Conservation (phyloP, 2,329 filamentous ascomycete genomes). For the Fusarium algeriense region DNA sequence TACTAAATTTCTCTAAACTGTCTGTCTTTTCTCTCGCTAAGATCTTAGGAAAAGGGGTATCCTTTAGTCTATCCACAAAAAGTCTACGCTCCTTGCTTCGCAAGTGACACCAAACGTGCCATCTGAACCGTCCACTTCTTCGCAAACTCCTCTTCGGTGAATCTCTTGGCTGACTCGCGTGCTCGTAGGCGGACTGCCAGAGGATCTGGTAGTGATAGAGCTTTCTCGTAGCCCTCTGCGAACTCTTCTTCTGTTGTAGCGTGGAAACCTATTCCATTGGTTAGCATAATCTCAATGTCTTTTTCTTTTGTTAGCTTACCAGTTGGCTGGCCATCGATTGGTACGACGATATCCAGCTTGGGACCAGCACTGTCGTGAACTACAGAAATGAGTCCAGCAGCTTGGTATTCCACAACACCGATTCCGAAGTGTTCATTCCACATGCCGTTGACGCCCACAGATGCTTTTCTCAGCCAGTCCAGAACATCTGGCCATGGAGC, state of each 20-base stretch:
- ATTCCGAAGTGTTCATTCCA: conserved; percentile 99
- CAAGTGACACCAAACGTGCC: conserved; percentile 73
- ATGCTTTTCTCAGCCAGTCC: conserved; percentile 79
- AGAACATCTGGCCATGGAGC: conserved; percentile 90
- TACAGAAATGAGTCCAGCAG: conserved; percentile 90
- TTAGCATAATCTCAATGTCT: background rate
- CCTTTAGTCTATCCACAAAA: conserved; percentile 51
- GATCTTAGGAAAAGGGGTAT: conserved; percentile 51
- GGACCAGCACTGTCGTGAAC: conserved; percentile 95
- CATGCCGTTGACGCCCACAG: conserved; percentile 96
- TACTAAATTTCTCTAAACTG: conserved; percentile 34
- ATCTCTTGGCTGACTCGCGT: conserved; percentile 81
- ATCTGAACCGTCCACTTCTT: conserved; percentile 82
- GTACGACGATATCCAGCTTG: conserved; percentile 90
- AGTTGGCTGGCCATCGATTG: conserved; percentile 81
- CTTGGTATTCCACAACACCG: conserved; percentile 97
- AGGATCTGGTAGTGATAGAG: conserved; percentile 78
- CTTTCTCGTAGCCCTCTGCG: conserved; percentile 82
- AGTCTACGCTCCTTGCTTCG: conserved; percentile 39
- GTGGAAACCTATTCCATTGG: conserved; percentile 75
- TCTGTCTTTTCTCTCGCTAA: conserved; percentile 19
- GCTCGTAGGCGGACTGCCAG: conserved; percentile 81
- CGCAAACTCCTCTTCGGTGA: conserved; percentile 89
- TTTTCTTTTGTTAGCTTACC: conserved; percentile 62
- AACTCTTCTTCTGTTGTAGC: conserved; percentile 84